Conservation (phyloP, 129 eudicot species). For the Rutidosis leptorrhynchoides region DNA sequence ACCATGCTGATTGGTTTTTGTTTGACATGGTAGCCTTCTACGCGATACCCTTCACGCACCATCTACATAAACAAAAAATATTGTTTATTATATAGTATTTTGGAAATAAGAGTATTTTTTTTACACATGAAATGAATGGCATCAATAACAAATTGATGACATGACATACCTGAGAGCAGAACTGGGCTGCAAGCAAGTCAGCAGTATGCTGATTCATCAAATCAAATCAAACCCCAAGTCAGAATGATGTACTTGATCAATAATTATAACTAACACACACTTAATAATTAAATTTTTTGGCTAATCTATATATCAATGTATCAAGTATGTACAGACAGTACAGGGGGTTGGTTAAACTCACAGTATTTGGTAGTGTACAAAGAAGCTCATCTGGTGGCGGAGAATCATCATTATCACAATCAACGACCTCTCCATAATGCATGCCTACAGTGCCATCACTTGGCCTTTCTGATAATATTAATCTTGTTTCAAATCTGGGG, state of each 20-base stretch:
- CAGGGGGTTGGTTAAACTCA: constrained; percentile 35
- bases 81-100: not conserved
- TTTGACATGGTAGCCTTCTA: constrained; percentile 48
- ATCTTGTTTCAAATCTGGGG: constrained; percentile 45
- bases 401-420: constrained; percentile 45
- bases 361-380: constrained; percentile 75
- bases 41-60: constrained; percentile 54
- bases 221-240: constrained; percentile 22
- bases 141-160: constrained; percentile 19
- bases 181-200: constrained; percentile 74
- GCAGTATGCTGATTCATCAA: constrained; percentile 63
- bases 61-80: constrained; percentile 46
- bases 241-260: constrained; percentile 11
- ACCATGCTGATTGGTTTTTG: constrained; percentile 46
- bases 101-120: constrained; percentile 17
- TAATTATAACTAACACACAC: not conserved
- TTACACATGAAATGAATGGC: not conserved
- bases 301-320: not conserved
- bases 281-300: not conserved
- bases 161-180: constrained; percentile 51
- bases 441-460: constrained; percentile 68
- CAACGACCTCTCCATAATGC: constrained; percentile 70
- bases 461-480: constrained; percentile 77
- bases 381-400: constrained; percentile 60
- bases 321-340: not conserved